These are phyloP conservation scores for Marchantia paleacea DNA, from an alignment of 225 moss, liverwort and hornwort species.

Conservation along the genomic window DNA sequence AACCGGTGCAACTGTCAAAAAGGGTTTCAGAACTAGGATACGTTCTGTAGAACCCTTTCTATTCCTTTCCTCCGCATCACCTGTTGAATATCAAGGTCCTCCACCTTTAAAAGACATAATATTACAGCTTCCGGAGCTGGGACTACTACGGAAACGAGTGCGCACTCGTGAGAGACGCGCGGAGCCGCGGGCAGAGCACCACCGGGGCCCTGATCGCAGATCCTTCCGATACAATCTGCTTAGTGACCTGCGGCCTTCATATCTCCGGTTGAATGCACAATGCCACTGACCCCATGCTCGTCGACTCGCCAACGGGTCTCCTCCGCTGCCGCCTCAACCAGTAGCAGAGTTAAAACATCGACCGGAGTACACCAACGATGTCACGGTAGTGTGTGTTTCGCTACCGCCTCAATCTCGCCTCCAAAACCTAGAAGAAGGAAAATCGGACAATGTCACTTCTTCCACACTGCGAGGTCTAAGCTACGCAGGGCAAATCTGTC, in stretches of 20 bases:
- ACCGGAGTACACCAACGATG: background rate
- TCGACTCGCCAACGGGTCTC: background rate
- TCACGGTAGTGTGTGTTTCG: background rate
- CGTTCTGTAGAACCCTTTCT: slow-evolving; percentile 14
- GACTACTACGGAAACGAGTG: background rate
- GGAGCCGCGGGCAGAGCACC: slow-evolving; percentile 9
- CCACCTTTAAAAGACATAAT: slow-evolving; percentile 19
- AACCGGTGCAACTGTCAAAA: background rate
- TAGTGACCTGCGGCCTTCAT: slow-evolving; percentile 19
- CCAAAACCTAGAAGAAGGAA: background rate
- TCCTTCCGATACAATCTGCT: slow-evolving; percentile 18
- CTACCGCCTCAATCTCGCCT: slow-evolving; percentile 5
- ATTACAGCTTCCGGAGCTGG: slow-evolving; percentile 8
- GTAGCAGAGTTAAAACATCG: background rate
- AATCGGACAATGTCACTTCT: slow-evolving; percentile 16
- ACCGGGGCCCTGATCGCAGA: slow-evolving; percentile 18
- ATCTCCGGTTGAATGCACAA: slow-evolving; percentile 28
- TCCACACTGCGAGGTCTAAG: background rate
- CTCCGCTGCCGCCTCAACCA: slow-evolving; percentile 1
- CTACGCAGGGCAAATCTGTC: background rate
- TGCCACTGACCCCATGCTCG: slow-evolving; percentile 25
- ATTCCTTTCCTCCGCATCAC: slow-evolving; percentile 36
- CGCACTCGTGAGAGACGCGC: background rate
- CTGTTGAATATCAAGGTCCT: slow-evolving; percentile 14
- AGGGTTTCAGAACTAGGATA: slow-evolving; percentile 13